Evolutionary conservation across 257 asterid genomes (phyloP), one percentile per base, ranked within the genome.

Genomic region (Nicotiana undulata): DNA sequence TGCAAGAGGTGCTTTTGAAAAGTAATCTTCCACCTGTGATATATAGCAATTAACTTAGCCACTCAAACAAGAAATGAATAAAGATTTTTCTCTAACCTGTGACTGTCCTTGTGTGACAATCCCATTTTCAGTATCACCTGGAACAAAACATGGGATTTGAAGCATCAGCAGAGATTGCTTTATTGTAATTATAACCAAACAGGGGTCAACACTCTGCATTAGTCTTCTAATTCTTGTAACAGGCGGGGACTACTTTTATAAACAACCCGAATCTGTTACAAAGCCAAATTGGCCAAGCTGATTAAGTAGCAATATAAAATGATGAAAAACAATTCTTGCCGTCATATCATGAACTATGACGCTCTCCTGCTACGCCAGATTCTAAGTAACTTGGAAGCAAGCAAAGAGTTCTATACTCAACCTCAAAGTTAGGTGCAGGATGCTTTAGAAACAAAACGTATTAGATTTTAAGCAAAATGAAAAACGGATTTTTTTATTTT

Each of bases 1-100:
- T 31, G 87, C 63, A 1, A 89, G 77, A 20, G 95, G 81, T 76
- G 90, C 80, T 78, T 86, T 86, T 49, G 85, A 32, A 18, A 61
- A 34, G 82, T 82, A 86, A 86, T 75, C 63, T 60, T 86, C 88
- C 6, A 29, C 75, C 87, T 81, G 60, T 16, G 44, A 29, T 75
- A 4, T 32, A 34, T 34, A 82, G 49, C 17, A 64, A 72, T 46
- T n/a, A 40, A 40, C 0, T 18, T 18, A 0, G 18, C 32, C 7
- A 58, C 63, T 51, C 26, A 46, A 28, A 75, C n/a, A 72, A 56
- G 31, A 59, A 81, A 24, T n/a, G 49, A 9, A 24, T 28, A 1
- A 44, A 52, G 37, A 29, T 58, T 17, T 34, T 61, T 26, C 34
- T 12, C 77, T 81, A 67, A 92, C 95, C 90, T 85, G 89, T 75